Evolutionary conservation across 2,329 filamentous ascomycete species (phyloP).

Genomic region (Simplicillium sp.): DNA sequence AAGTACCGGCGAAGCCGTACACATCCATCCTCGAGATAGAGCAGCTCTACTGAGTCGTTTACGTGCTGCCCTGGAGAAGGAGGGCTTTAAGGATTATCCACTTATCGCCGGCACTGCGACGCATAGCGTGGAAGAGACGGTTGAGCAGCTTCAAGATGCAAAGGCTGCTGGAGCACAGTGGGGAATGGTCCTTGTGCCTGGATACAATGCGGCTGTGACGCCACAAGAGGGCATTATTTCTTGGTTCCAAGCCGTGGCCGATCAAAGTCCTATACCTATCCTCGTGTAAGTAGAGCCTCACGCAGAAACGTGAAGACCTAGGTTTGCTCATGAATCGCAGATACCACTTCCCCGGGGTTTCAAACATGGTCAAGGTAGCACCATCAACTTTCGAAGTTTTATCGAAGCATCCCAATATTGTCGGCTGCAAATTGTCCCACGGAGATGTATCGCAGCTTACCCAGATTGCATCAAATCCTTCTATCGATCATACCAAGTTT

Average conservation of each 20-base stretch:
- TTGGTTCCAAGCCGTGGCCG: conserved; percentile 51
- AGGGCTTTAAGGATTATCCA: conserved; percentile 47
- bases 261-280: conserved; percentile 46
- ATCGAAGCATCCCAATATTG: conserved; percentile 54
- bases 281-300: conserved; percentile 38
- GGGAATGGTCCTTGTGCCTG: conserved; percentile 49
- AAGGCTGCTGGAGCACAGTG: conserved; percentile 49
- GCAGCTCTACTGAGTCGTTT: conserved; percentile 43
- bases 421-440: conserved; percentile 61
- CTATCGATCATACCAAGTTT: conserved; percentile 50
- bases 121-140: conserved; percentile 51
- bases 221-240: conserved; percentile 45
- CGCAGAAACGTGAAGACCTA: not conserved
- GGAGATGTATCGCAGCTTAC: conserved; percentile 56
- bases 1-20: conserved; percentile 55
- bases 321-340: conserved; percentile 18
- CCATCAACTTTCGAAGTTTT: conserved; percentile 48
- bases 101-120: conserved; percentile 53
- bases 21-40: conserved; percentile 49
- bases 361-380: conserved; percentile 52
- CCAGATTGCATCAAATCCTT: conserved; percentile 48
- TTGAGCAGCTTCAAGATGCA: conserved; percentile 46
- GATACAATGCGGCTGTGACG: conserved; percentile 47
- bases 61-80: conserved; percentile 42
- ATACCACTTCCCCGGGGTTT: conserved; percentile 59